Evolutionary conservation across 257 asterid genomes (phyloP).

Genomic region (Fraxinus excelsior): DNA sequence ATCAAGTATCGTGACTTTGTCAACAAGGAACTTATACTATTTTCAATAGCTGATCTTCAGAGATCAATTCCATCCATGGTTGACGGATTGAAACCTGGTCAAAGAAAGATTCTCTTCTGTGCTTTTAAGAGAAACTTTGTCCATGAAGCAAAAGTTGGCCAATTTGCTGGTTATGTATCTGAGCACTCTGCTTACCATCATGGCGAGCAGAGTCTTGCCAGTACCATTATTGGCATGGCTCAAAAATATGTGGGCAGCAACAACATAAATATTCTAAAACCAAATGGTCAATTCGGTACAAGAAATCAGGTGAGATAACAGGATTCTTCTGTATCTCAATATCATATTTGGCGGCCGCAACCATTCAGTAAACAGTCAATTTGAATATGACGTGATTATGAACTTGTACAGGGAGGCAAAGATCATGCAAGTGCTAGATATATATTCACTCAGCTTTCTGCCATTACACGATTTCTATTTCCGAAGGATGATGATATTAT

Average conservation of each 20-base stretch:
- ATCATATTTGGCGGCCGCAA: background rate
- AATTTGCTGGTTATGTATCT: constrained; percentile 94
- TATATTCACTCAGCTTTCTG: constrained; percentile 67
- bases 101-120: constrained; percentile 89
- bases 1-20: constrained; percentile 86
- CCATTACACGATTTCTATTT: constrained; percentile 72
- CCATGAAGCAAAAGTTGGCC: constrained; percentile 90
- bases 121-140: constrained; percentile 86
- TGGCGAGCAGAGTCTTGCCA: constrained; percentile 93
- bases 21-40: constrained; percentile 91
- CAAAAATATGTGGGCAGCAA: constrained; percentile 93
- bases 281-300: constrained; percentile 98
- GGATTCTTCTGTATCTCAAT: background rate
- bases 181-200: constrained; percentile 99
- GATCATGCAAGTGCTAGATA: constrained; percentile 98
- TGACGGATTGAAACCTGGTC: constrained; percentile 99
- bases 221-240: constrained; percentile 98
- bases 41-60: constrained; percentile 92
- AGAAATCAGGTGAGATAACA: constrained; percentile 66
- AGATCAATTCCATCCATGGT: constrained; percentile 99
- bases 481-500: constrained; percentile 86
- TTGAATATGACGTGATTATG: background rate
- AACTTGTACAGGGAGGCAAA: constrained; percentile 81
- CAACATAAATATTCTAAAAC: constrained; percentile 83
- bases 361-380: background rate